Base-by-base conservation (phyloP, 768 basidiomycete species). In the Rhizopogon vinicolor region DNA sequence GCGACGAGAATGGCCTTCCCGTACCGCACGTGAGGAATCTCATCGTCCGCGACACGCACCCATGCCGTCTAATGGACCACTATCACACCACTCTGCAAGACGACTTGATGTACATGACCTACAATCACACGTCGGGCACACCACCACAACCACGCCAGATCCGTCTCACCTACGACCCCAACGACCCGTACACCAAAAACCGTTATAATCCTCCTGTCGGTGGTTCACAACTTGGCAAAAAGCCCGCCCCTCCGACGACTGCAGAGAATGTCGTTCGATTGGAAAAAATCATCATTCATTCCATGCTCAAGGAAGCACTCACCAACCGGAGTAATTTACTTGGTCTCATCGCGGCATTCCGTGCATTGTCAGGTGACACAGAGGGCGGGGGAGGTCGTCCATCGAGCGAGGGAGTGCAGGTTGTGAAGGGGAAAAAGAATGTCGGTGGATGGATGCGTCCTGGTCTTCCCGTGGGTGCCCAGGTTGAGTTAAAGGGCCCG, bases 81-180 rank as follows among this genome's bases (percentile, higher is more conserved):
- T 98, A 97, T 76, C 68, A 89, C 70, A 73, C 75, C 40, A 87
- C 93, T 8, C 78, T 98, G 57, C 83, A 84, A 19, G 89, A 94
- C 70, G 82, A 98, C 74, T 77, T 94, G 62, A 84, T 98, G 81
- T 99, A 99, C 80, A 87, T 98, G 81, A 89, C 88, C 52, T 97
- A 98, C 76, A 75, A 81, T 49, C 96, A 98, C 72, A 79, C 85
- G 62, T 71, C 76, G 42, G 75, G 69, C n/a, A 72, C 79, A 5
- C 79, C 77, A 44, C 78, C 80, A 12, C 72, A 78, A 10, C 77
- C 77, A 8, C 81, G 84, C 56, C 71, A 77, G 51, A 84, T 85
- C 57, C 83, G 85, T 50, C 82, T 85, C 58, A 82, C 75, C 16
- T 90, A 82, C 74, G 86, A 93, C 75, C 86, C 87, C 5, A 63